phyloP scores from a whole-genome alignment of 495 filamentous ascomycete species.

The Podospora sp. region DNA sequence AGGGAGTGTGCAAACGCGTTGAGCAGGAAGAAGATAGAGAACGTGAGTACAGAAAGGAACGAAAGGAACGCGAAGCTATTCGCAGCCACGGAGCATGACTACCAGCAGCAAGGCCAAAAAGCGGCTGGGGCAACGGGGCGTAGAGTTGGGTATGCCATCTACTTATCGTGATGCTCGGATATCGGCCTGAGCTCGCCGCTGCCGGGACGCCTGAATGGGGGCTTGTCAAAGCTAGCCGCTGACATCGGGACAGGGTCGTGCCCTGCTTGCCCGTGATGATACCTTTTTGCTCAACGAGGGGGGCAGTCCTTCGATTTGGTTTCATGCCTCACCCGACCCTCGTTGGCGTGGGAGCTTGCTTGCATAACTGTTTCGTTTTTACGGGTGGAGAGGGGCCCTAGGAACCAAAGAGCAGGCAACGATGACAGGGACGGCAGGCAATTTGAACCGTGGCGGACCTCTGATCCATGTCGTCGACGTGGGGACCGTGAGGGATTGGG shows the following conservation, averaged over 20 bases:
- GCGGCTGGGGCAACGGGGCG: constrained; percentile 11
- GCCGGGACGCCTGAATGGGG: neutral
- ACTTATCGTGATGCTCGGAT: constrained; percentile 20
- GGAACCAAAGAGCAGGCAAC: neutral
- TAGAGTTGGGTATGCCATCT: constrained; percentile 10
- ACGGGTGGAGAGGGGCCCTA: neutral
- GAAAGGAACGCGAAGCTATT: constrained; percentile 34
- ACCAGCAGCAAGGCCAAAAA: constrained; percentile 2
- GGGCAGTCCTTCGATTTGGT: constrained; percentile 3
- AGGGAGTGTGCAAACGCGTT: constrained; percentile 24
- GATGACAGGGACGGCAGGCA: neutral
- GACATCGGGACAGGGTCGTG: neutral
- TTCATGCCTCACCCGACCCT: constrained; percentile 2
- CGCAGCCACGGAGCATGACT: constrained; percentile 24
- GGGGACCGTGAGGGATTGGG: no score
- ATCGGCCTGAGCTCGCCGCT: neutral
- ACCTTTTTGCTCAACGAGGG: constrained; percentile 5
- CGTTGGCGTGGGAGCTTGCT: neutral
- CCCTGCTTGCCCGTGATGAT: neutral
- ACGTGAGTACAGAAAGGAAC: constrained; percentile 23
- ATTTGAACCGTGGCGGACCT: no score
- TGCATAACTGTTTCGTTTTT: constrained; percentile 12
- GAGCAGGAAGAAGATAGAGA: constrained; percentile 15
- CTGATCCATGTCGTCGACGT: no score
- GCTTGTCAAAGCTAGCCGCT: constrained; percentile 3